Evolutionary conservation across 495 filamentous ascomycete species (phyloP).

Genomic region (Lophiotrema nucula): DNA sequence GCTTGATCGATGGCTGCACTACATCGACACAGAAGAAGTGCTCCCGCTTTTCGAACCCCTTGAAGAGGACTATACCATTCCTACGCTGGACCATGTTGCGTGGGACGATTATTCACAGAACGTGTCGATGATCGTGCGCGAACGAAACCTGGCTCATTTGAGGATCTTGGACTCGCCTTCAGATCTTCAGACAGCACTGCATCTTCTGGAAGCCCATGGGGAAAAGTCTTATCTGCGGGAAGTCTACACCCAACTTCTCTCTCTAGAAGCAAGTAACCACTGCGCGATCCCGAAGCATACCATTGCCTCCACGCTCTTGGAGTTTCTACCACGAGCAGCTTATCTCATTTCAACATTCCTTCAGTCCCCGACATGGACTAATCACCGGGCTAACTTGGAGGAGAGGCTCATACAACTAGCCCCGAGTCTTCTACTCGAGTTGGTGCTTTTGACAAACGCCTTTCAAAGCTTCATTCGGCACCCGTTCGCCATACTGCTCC

Average conservation of each 20-base stretch:
- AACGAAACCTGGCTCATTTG: conserved; percentile 32
- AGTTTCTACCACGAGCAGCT: conserved; percentile 4
- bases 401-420: conserved; percentile 18
- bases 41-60: conserved; percentile 48
- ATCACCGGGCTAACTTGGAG: conserved; percentile 21
- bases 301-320: conserved; percentile 3
- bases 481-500: conserved; percentile 43
- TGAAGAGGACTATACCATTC: conserved; percentile 44
- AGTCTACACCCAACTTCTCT: conserved; percentile 7
- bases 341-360: conserved; percentile 32
- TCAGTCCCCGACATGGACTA: conserved; percentile 27
- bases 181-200: conserved; percentile 6
- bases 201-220: neutral
- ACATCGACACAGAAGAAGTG: conserved; percentile 47
- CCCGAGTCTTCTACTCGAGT: conserved; percentile 35
- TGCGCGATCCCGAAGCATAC: neutral
- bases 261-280: neutral
- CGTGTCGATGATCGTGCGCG: conserved; percentile 36
- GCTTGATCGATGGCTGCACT: conserved; percentile 52
- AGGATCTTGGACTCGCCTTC: neutral
- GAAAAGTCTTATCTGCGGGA: conserved; percentile 11
- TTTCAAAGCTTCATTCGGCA: conserved; percentile 42
- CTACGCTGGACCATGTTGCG: conserved; percentile 38
- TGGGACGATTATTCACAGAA: conserved; percentile 37
- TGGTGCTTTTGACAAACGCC: conserved; percentile 41